Percentiles rank a stretch among this genome's conserved stretches.
Conservation (phyloP, 495 filamentous ascomycete genomes). For the Glonium stellatum region DNA sequence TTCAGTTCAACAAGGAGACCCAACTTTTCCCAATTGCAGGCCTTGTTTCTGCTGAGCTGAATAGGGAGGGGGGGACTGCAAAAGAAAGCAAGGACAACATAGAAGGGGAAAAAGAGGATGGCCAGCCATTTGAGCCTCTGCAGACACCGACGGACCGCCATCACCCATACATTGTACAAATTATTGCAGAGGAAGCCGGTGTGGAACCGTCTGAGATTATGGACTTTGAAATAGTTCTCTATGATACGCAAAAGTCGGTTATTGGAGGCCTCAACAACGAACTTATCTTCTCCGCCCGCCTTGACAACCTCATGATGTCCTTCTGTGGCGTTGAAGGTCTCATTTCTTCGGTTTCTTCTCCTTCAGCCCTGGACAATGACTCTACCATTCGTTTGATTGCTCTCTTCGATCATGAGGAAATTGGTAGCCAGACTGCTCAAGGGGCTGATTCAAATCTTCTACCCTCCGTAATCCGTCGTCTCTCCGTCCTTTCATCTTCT, state of each 20-base stretch:
- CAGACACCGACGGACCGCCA: conserved; percentile 75
- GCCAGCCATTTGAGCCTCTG: conserved; percentile 54
- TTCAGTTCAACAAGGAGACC: conserved; percentile 92
- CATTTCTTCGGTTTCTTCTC: conserved; percentile 65
- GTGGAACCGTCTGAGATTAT: conserved; percentile 63
- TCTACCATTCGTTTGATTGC: conserved; percentile 78
- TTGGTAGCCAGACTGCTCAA: conserved; percentile 84
- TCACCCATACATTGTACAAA: conserved; percentile 75
- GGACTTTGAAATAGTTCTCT: conserved; percentile 93
- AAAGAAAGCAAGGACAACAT: conserved; percentile 36
- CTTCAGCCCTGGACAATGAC: conserved; percentile 62
- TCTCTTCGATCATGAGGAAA: conserved; percentile 96
- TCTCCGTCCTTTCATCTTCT: conserved; percentile 64
- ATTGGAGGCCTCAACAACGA: conserved; percentile 89
- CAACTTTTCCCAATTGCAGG: conserved; percentile 93
- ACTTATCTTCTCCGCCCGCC: conserved; percentile 83
- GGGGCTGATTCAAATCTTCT: conserved; percentile 90
- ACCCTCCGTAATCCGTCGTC: conserved; percentile 77
- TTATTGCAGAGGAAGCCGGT: conserved; percentile 75
- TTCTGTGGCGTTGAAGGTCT: conserved; percentile 79
- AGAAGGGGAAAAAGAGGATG: conserved; percentile 38
- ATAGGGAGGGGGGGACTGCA: conserved; percentile 51
- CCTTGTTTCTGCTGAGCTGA: conserved; percentile 77
- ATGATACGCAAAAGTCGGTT: conserved; percentile 85
- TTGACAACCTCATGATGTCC: conserved; percentile 94